Evolutionary conservation across 106 monocot species (phyloP).

Genomic region (Chionographis japonica): DNA sequence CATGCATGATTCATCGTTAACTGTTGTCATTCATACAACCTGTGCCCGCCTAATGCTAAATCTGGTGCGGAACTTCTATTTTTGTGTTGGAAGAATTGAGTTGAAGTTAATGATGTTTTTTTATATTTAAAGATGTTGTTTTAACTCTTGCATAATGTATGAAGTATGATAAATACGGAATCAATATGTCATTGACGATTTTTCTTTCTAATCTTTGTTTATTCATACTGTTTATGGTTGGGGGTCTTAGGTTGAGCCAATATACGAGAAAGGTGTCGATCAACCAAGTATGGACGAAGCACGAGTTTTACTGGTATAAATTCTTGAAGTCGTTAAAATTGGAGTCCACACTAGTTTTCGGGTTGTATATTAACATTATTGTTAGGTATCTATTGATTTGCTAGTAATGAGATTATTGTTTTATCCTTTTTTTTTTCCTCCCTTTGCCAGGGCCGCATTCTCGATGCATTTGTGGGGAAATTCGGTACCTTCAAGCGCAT

Average conservation of each 20-base stretch:
- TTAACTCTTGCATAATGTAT: not conserved
- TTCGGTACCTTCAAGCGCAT: conserved; percentile 90
- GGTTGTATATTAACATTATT: not conserved
- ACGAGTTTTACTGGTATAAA: conserved; percentile 64
- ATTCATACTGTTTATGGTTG: conserved; percentile 2
- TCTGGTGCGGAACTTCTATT: conserved; percentile 42
- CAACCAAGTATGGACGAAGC: conserved; percentile 95
- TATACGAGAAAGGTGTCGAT: conserved; percentile 96
- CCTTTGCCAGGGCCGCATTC: conserved; percentile 66
- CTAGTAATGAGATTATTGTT: not conserved
- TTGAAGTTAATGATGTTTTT: not conserved
- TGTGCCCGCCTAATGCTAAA: conserved; percentile 96
- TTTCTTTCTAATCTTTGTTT: conserved; percentile 3
- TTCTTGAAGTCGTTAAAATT: conserved; percentile 1
- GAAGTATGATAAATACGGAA: not conserved
- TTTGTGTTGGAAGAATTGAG: not conserved
- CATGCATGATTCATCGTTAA: conserved; percentile 96
- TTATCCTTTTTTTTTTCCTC: conserved; percentile 5
- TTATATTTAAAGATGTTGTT: not conserved
- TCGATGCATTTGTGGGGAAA: conserved; percentile 98
- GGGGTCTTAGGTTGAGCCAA: conserved; percentile 80
- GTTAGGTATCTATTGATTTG: not conserved
- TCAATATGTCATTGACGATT: not conserved
- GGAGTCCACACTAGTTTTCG: not conserved
- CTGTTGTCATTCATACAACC: conserved; percentile 87